Evolutionary conservation across 768 basidiomycete genomes (phyloP), one percentile per base, ranked within the genome.

Genomic region (Rubroboletus pulcherrimus): DNA sequence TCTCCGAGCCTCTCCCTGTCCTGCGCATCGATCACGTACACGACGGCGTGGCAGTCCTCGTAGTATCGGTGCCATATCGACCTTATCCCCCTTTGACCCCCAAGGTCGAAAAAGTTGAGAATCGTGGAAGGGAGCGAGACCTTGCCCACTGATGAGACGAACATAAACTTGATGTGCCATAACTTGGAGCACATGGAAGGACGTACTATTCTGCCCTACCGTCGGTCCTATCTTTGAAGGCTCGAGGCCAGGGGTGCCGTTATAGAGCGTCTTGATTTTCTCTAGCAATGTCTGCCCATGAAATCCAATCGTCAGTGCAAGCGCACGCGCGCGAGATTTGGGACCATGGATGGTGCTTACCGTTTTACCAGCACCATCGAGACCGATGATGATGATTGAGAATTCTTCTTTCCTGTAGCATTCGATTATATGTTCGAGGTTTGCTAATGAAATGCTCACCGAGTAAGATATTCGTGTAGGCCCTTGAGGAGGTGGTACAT

Each of bases 401-500:
- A 95, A 98, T 63, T 96, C 92, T 56, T 91, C 86, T 67, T 89
- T 91, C 68, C 89, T 89, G 64, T 15, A 19, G 34, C 42, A n/a
- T 49, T 70, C 48, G 56, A 50, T 38, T 41, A 41, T 15, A 17
- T 21, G 42, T 12, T 49, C 8, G 30, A 42, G 26, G 26, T 24
- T 21, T 8, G 29, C n/a, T 3, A 26, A 26, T 8, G 2, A 10
- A 10, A 31, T 9, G 41, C 74, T 55, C 62, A 87, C 86, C 89
- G 85, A 29, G 92, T 98, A 33, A 98, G 72, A 73, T 94, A 86
- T 71, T 91, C 87, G 73, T 97, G 89, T 5, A 97, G 76, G 35
- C 95, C 95, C 65, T 91, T 92, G 69, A 98, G 80, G 35, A 98
- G 82, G 72, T 97, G 93, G 73, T 96, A 98, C 95, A 97, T 96